Base-by-base conservation (phyloP, 2,329 filamentous ascomycete genomes). In the Fusarium annulatum region DNA sequence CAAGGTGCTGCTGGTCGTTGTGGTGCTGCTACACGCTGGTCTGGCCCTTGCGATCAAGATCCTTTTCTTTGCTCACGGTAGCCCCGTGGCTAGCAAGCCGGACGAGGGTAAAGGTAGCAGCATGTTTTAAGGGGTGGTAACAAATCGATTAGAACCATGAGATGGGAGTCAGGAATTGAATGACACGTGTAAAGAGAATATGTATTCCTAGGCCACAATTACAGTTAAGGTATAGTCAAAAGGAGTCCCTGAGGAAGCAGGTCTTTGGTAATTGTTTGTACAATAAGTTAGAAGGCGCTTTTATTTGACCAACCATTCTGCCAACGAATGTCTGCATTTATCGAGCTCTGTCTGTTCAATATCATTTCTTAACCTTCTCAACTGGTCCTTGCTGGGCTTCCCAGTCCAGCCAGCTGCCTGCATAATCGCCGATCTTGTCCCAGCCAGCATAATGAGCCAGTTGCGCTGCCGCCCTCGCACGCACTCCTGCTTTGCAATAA, bases 41-140 rank as follows among this genome's bases (percentile, higher is more conserved):
- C 87, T 99, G 75, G 90, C 96, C 3, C 90, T 98, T 78, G 94
- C 96, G 9, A 98, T 99, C 84, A 98, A 98, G 88, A 92, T 98
- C 67, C 85, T 98, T 34, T 98, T 98, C 88, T 99, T 99, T 84
- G 95, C 95, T 76, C 91, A 94, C 76, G 91, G 88, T 55, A 94
- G 92, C 82, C 57, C 82, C 10, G 81, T 82, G 15, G 80, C 81
- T 23, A 80, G 77, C 86, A 86, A 85, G 72, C 81, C 81, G 10
- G 74, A 80, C 21, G 78, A 71, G 30, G 77, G 42, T 21, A 78
- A 76, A 64, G 70, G 67, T 19, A 52, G 55, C 21, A 46, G 62
- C 26, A 66, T 73, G 67, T 76, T 78, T 63, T 77, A 61, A 64
- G 61, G 38, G 28, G 34, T 16, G 43, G 52, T 26, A 30, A 11